Evolutionary conservation across 306 rosid species (phyloP).

Genomic region (Sechiopsis laciniata): DNA sequence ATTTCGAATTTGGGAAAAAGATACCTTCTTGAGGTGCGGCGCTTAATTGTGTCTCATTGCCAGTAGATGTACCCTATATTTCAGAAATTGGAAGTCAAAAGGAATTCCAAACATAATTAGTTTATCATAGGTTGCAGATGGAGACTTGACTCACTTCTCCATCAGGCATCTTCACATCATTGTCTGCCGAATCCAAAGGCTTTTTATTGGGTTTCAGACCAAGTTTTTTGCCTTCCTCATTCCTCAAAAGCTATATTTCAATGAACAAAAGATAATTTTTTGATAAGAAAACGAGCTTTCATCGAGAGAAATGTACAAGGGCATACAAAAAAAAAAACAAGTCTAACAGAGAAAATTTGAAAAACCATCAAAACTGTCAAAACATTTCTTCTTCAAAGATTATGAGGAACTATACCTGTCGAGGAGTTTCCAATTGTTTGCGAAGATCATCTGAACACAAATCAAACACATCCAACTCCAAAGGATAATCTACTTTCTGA

Average conservation of each 20-base stretch:
- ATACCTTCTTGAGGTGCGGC: slow-evolving; percentile 60
- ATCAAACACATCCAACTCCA: slow-evolving; percentile 87
- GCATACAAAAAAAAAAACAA: too few relatives aligned
- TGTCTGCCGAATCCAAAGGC: slow-evolving; percentile 49
- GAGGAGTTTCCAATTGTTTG: slow-evolving; percentile 70
- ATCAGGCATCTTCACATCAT: slow-evolving; percentile 66
- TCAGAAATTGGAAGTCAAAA: slow-evolving; percentile 4
- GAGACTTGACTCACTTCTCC: slow-evolving; percentile 54
- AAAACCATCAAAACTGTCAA: background rate
- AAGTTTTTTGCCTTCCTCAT: slow-evolving; percentile 82
- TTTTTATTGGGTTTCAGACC: slow-evolving; percentile 72
- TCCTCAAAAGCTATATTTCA: slow-evolving; percentile 46
- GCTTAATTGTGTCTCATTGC: slow-evolving; percentile 64
- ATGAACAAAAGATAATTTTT: background rate
- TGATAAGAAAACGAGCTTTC: too few relatives aligned
- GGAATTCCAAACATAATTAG: background rate
- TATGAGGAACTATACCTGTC: slow-evolving; percentile 47
- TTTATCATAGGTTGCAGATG: background rate
- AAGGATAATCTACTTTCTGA: slow-evolving; percentile 97
- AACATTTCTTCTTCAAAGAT: background rate
- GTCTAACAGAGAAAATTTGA: too few relatives aligned
- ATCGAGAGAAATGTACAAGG: too few relatives aligned
- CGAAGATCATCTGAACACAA: slow-evolving; percentile 93
- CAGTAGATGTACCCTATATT: slow-evolving; percentile 64
- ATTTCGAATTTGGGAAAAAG: background rate